These are phyloP conservation scores for Ustilago trichophora DNA, from an alignment of 1,284 basidiomycete species.

Conservation along the genomic window DNA sequence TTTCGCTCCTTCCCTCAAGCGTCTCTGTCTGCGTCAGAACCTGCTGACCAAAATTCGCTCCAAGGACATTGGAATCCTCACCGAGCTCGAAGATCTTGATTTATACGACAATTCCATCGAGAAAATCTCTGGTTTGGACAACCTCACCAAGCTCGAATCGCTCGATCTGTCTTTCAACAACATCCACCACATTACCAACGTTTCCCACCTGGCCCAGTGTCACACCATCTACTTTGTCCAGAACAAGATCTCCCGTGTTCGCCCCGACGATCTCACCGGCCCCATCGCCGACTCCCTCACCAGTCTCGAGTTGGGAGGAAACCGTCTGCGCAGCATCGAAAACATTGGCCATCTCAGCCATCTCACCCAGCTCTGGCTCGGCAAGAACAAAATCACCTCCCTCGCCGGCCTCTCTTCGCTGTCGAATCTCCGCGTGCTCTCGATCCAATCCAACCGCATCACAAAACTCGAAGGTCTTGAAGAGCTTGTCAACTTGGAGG, in stretches of 20 bases:
- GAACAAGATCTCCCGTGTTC: slow-evolving; percentile 87
- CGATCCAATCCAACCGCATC: slow-evolving; percentile 90
- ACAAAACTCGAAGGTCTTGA: slow-evolving; percentile 82
- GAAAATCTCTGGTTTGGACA: slow-evolving; percentile 52
- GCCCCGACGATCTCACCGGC: slow-evolving; percentile 71
- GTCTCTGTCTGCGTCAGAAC: slow-evolving; percentile 90
- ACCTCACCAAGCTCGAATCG: slow-evolving; percentile 75
- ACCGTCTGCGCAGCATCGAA: slow-evolving; percentile 88
- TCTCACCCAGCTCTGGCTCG: slow-evolving; percentile 92
- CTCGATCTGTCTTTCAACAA: slow-evolving; percentile 97
- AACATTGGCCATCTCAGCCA: slow-evolving; percentile 82
- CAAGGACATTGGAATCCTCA: slow-evolving; percentile 69
- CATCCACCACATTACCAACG: slow-evolving; percentile 70
- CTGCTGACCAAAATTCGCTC: slow-evolving; percentile 76
- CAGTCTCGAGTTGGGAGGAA: slow-evolving; percentile 92
- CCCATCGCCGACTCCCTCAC: slow-evolving; percentile 74
- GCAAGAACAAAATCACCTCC: slow-evolving; percentile 72
- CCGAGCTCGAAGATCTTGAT: slow-evolving; percentile 84
- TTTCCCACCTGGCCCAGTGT: slow-evolving; percentile 72
- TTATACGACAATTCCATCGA: slow-evolving; percentile 90
- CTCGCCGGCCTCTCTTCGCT: slow-evolving; percentile 40
- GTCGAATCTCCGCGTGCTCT: slow-evolving; percentile 67
- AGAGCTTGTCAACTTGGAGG: slow-evolving; percentile 73
- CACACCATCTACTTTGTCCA: slow-evolving; percentile 91
- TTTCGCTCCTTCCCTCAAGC: slow-evolving; percentile 77